Conservation (phyloP, 345 rosid species). For the Firmiana major region DNA sequence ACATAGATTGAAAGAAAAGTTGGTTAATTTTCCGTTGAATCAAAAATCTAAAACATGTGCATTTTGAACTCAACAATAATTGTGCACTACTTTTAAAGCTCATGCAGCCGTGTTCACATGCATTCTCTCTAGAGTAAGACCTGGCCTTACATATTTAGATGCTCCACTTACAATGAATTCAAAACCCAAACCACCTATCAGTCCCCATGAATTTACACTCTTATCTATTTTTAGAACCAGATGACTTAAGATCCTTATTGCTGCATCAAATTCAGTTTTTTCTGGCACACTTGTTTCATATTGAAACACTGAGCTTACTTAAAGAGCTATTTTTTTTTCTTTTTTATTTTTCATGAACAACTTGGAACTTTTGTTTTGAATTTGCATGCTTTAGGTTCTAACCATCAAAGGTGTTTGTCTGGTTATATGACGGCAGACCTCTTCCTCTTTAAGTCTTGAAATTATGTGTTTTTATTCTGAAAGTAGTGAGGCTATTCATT, state of each 20-base stretch:
- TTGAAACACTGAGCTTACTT: not conserved
- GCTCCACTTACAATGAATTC: not conserved
- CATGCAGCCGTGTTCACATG: not conserved
- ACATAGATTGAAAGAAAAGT: not conserved
- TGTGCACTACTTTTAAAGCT: constrained; percentile 4
- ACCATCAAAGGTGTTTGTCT: not conserved
- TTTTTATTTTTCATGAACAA: not conserved
- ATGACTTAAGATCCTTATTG: not conserved
- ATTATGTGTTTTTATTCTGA: not conserved
- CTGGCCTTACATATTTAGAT: not conserved
- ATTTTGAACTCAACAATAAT: not conserved
- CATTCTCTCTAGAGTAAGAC: not conserved
- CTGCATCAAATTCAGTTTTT: not conserved
- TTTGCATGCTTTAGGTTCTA: not conserved
- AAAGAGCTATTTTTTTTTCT: too few species aligned
- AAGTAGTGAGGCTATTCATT: not conserved
- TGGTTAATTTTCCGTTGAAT: not conserved
- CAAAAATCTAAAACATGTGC: not conserved
- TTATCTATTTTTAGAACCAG: not conserved
- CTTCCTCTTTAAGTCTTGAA: not conserved
- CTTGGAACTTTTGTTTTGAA: not conserved
- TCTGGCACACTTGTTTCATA: not conserved
- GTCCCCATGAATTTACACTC: not conserved
- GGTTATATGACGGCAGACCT: not conserved
- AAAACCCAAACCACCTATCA: not conserved